A percentile compares a stretch with the other conserved stretches of the same genome.
Conservation (phyloP, 495 filamentous ascomycete species). For the Tuber microsphaerosporum region DNA sequence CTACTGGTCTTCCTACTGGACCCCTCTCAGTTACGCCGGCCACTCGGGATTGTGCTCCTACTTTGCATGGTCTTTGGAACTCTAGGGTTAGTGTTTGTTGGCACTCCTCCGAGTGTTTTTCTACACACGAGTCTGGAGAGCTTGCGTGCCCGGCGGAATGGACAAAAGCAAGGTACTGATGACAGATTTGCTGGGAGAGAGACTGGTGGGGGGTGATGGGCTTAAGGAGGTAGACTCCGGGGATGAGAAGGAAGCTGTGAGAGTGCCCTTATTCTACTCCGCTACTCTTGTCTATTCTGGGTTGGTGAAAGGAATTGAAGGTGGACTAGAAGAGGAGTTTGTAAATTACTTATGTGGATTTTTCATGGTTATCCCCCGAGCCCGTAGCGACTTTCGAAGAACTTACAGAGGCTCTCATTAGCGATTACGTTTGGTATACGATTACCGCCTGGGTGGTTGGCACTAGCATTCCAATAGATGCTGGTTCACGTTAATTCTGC, state of each 20-base stretch:
- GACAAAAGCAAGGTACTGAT: slow-evolving; percentile 51
- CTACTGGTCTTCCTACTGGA: too few species aligned
- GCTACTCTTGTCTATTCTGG: not conserved
- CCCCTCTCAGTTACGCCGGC: too few species aligned
- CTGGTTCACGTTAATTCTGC: too few species aligned
- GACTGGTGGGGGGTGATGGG: slow-evolving; percentile 22
- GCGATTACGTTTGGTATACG: slow-evolving; percentile 73
- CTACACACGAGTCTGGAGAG: slow-evolving; percentile 72
- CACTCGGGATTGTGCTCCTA: slow-evolving; percentile 54
- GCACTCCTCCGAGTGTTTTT: slow-evolving; percentile 65
- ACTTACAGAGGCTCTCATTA: slow-evolving; percentile 71
- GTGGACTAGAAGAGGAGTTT: slow-evolving; percentile 17
- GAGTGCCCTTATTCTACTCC: slow-evolving; percentile 19
- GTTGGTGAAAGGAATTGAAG: slow-evolving; percentile 15
- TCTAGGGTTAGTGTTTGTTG: slow-evolving; percentile 78
- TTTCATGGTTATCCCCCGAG: slow-evolving; percentile 67
- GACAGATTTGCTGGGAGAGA: slow-evolving; percentile 52
- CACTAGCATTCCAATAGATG: slow-evolving; percentile 52
- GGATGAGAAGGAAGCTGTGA: slow-evolving; percentile 24
- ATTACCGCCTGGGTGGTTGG: slow-evolving; percentile 6
- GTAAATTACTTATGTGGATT: slow-evolving; percentile 49
- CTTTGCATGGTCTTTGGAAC: slow-evolving; percentile 80
- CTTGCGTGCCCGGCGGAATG: slow-evolving; percentile 50
- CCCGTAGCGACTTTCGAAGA: slow-evolving; percentile 66
- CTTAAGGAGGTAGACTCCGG: slow-evolving; percentile 38